These are phyloP conservation scores for Cordyceps tenuipes DNA, from an alignment of 2,329 filamentous ascomycete species.

Conservation along the genomic window DNA sequence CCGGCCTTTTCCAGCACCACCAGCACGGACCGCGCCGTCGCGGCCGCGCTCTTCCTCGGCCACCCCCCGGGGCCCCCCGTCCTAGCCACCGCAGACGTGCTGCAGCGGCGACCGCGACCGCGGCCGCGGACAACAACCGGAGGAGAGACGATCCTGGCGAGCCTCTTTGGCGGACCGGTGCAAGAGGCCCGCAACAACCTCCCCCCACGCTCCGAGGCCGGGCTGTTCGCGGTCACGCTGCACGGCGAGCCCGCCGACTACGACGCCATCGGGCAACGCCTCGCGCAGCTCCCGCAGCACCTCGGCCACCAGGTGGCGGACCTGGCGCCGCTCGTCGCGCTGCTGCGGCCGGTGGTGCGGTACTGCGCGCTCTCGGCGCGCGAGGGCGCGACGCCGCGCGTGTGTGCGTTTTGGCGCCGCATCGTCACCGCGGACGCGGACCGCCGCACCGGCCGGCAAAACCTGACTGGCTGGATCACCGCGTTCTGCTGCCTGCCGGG, in stretches of 20 bases:
- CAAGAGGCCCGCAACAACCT: no score
- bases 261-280: background rate
- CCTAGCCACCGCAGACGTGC: background rate
- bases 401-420: background rate
- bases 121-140: background rate
- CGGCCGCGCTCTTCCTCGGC: conserved; percentile 40
- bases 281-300: background rate
- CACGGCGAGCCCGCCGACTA: background rate
- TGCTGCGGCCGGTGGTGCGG: background rate
- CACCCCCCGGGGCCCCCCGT: conserved; percentile 35
- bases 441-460: background rate
- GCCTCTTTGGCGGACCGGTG: background rate
- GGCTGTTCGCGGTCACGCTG: no score
- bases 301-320: background rate
- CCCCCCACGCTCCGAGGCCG: no score
- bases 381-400: background rate
- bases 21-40: conserved; percentile 30
- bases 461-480: background rate
- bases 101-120: background rate
- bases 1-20: conserved; percentile 43
- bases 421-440: background rate
- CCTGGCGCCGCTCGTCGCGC: background rate
- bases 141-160: background rate
- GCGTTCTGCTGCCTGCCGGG: background rate
- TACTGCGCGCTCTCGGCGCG: background rate